A percentile compares a stretch with the other conserved stretches of the same genome.
Evolutionary conservation across 148 eudicot genomes (phyloP).

Genomic region (Fagopyrum esculentum): DNA sequence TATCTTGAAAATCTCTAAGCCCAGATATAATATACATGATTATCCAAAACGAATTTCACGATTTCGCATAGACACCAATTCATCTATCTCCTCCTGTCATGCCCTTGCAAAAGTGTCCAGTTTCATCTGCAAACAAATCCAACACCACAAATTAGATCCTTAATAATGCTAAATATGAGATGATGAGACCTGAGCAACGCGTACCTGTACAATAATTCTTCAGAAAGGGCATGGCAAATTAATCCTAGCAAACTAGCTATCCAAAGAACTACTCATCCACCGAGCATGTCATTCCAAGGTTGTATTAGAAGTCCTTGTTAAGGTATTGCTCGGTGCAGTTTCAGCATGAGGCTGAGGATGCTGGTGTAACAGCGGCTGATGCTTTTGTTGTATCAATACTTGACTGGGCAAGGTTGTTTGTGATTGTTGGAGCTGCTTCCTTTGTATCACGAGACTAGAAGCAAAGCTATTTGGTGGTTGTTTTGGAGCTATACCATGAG

Average conservation of each 20-base stretch:
- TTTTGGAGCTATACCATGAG: constrained; percentile 34
- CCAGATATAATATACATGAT: constrained; percentile 48
- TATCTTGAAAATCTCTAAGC: constrained; percentile 43
- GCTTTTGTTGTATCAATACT: constrained; percentile 21
- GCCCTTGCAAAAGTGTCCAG: neutral
- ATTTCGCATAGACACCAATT: neutral
- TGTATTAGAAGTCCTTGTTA: constrained; percentile 28
- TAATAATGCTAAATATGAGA: neutral
- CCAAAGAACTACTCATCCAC: constrained; percentile 13
- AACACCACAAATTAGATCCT: neutral
- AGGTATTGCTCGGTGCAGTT: constrained; percentile 34
- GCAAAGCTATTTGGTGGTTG: constrained; percentile 34
- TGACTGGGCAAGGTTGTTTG: constrained; percentile 30
- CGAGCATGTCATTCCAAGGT: constrained; percentile 30
- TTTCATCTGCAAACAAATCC: neutral
- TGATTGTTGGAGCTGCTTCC: constrained; percentile 35
- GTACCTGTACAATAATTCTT: constrained; percentile 54
- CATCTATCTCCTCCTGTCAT: neutral
- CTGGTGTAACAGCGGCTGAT: constrained; percentile 18
- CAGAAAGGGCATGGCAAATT: constrained; percentile 32
- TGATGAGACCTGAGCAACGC: neutral
- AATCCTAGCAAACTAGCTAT: constrained; percentile 30
- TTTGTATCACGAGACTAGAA: constrained; percentile 27
- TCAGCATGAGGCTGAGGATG: constrained; percentile 39
- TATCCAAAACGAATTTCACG: constrained; percentile 11